Evolutionary conservation across 192 early-diverging fungal species (phyloP).

Genomic region (Coemansia sp.): DNA sequence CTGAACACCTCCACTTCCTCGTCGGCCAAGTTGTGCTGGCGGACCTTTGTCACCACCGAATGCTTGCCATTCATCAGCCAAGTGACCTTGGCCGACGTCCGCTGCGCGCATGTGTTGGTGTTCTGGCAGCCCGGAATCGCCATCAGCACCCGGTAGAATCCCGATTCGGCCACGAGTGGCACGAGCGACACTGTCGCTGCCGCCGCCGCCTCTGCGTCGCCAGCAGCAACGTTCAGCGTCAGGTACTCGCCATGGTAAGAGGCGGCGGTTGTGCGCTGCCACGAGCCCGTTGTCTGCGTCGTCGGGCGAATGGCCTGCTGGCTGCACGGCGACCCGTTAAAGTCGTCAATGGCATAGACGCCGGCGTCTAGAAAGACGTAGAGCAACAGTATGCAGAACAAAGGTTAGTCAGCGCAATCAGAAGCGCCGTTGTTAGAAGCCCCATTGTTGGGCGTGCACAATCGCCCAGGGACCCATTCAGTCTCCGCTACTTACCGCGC

Average conservation of each 20-base stretch:
- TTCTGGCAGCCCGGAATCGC: slow-evolving; percentile 55
- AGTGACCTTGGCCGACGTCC: slow-evolving; percentile 23
- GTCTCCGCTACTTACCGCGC: slow-evolving; percentile 22
- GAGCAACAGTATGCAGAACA: background rate
- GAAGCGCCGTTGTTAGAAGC: slow-evolving; percentile 6
- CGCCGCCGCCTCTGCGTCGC: slow-evolving; percentile 11
- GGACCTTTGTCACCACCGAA: slow-evolving; percentile 24
- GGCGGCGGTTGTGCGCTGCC: slow-evolving; percentile 26
- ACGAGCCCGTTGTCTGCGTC: slow-evolving; percentile 17
- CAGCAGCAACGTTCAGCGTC: slow-evolving; percentile 21
- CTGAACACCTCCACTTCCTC: slow-evolving; percentile 43
- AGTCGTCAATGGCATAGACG: slow-evolving; percentile 28
- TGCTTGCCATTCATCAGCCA: slow-evolving; percentile 15
- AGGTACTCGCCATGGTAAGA: slow-evolving; percentile 29
- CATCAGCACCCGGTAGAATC: slow-evolving; percentile 55
- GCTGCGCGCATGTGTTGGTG: slow-evolving; percentile 40
- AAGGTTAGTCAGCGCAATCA: background rate
- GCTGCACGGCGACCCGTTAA: slow-evolving; percentile 37
- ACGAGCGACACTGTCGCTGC: slow-evolving; percentile 16
- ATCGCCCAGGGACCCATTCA: background rate
- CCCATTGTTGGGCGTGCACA: background rate
- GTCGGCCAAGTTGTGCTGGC: slow-evolving; percentile 44
- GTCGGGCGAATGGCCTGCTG: slow-evolving; percentile 14
- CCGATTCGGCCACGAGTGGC: slow-evolving; percentile 56
- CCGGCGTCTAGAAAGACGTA: slow-evolving; percentile 22